A percentile compares a stretch with the other conserved stretches of the same genome.
phyloP scores from a whole-genome alignment of 108 stramenopile genomes.

The Bacterosira constricta region DNA sequence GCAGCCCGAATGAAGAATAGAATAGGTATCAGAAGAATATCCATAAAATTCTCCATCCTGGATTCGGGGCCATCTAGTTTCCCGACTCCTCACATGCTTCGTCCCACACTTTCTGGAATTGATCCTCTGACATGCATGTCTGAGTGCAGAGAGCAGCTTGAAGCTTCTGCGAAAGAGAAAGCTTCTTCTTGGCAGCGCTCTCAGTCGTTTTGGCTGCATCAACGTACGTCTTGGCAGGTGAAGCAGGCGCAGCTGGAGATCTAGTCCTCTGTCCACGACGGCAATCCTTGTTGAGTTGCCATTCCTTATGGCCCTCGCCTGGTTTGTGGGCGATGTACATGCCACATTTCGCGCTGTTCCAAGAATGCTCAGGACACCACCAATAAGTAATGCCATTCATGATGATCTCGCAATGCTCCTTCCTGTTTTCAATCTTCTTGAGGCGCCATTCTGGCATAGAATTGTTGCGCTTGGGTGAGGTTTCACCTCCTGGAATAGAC shows the following conservation, averaged over 20 bases:
- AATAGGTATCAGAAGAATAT: background rate
- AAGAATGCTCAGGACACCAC: background rate
- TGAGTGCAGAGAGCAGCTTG: background rate
- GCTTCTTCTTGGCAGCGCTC: background rate
- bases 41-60: background rate
- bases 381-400: background rate
- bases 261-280: background rate
- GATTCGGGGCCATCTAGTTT: too few relatives aligned
- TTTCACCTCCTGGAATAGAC: too few relatives aligned
- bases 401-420: background rate
- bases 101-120: constrained; percentile 3
- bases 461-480: too few relatives aligned
- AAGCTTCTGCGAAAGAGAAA: background rate
- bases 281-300: constrained; percentile 1
- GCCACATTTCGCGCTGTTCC: background rate
- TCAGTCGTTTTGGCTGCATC: background rate
- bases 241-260: background rate
- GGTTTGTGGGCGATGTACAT: background rate
- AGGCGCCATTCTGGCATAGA: constrained; percentile 4
- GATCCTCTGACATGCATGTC: background rate
- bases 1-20: background rate
- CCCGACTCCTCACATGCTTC: too few relatives aligned
- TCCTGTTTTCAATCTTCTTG: background rate
- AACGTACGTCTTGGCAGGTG: background rate
- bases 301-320: background rate